Evolutionary conservation across 371 early-diverging fungal species (phyloP).

Genomic region (Dinochytrium kinnereticum): DNA sequence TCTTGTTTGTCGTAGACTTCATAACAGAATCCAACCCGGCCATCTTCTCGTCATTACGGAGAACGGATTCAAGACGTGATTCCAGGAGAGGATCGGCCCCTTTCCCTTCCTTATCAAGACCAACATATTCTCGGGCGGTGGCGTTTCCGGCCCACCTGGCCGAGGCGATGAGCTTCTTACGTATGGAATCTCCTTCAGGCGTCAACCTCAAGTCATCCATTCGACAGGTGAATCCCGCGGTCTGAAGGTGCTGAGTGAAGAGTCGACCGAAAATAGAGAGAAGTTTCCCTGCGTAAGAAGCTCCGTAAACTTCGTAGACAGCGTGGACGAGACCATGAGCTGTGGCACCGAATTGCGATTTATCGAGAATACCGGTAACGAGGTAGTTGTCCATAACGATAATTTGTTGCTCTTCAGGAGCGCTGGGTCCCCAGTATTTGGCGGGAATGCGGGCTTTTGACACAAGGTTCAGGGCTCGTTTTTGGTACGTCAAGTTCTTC

Average conservation of each 20-base stretch:
- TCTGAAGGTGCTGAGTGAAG: constrained; percentile 92
- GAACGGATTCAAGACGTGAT: constrained; percentile 80
- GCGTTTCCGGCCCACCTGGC: constrained; percentile 47
- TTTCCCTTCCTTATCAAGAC: constrained; percentile 42
- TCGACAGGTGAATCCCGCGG: constrained; percentile 94
- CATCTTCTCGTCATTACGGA: constrained; percentile 84
- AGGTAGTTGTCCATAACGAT: constrained; percentile 86
- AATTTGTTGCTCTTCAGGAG: constrained; percentile 83
- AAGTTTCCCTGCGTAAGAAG: constrained; percentile 89
- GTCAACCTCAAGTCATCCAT: constrained; percentile 99
- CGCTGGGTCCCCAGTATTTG: constrained; percentile 83
- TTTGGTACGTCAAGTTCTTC: constrained; percentile 79
- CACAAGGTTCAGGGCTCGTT: constrained; percentile 80
- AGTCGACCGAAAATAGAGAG: constrained; percentile 94
- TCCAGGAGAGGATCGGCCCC: constrained; percentile 35
- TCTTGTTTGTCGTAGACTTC: constrained; percentile 82
- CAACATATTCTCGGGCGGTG: constrained; percentile 76
- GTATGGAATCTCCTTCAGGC: constrained; percentile 76
- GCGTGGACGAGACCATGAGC: constrained; percentile 96
- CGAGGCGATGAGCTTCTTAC: constrained; percentile 70
- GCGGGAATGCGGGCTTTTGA: constrained; percentile 88
- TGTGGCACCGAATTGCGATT: constrained; percentile 96
- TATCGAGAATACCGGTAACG: constrained; percentile 96
- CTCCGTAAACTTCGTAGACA: constrained; percentile 96
- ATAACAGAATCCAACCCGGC: constrained; percentile 91